Percentiles rank a stretch among this genome's conserved stretches.
Conservation (phyloP, 768 basidiomycete genomes). For the Amanita thiersii region DNA sequence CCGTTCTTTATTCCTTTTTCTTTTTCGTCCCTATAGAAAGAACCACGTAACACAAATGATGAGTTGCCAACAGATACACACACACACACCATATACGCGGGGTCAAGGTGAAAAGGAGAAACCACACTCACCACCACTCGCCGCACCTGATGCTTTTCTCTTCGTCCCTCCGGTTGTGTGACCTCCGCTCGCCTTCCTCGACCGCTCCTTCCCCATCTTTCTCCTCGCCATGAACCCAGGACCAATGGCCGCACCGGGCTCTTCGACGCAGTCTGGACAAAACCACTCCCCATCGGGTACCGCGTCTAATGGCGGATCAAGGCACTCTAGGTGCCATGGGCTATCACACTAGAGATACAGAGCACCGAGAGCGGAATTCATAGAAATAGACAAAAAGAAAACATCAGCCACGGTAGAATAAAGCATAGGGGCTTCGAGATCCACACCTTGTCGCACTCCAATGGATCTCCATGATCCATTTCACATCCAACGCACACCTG, state of each 20-base stretch:
- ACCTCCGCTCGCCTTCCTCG: no score
- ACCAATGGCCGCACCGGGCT: conserved; percentile 49
- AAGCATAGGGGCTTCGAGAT: no score
- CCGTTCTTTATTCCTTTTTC: no score
- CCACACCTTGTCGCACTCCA: conserved; percentile 87
- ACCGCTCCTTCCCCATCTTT: conserved; percentile 13
- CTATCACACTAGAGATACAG: conserved; percentile 62
- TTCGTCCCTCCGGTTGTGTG: no score
- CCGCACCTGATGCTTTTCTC: no score
- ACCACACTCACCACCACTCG: no score
- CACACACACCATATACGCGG: no score
- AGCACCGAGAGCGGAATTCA: conserved; percentile 4
- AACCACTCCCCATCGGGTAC: conserved; percentile 93
- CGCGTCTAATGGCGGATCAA: conserved; percentile 64
- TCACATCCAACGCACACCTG: conserved; percentile 66
- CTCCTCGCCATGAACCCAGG: conserved; percentile 20
- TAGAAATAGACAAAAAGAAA: conserved; percentile 1
- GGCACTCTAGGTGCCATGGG: conserved; percentile 80
- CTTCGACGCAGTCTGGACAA: conserved; percentile 64
- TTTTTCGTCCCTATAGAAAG: no score
- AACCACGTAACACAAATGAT: no score
- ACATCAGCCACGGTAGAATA: background rate
- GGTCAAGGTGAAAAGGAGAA: no score
- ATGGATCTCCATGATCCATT: conserved; percentile 56
- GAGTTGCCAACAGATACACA: no score